Evolutionary conservation across 257 asterid species (phyloP).

Genomic region (Petrea volubilis): DNA sequence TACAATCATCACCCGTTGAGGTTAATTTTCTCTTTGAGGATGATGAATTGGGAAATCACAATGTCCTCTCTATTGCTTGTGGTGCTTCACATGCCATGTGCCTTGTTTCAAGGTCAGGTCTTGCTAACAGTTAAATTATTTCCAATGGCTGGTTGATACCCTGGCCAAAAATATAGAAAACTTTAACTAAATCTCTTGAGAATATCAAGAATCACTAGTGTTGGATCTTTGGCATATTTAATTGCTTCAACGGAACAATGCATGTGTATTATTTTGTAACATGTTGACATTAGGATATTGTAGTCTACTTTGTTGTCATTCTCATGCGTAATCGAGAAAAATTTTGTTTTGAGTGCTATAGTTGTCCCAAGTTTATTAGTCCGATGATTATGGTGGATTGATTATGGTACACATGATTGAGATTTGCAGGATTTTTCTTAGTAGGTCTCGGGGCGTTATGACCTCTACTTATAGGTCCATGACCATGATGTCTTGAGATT

Average conservation of each 20-base stretch:
- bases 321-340: neutral
- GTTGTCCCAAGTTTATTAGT: neutral
- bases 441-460: neutral
- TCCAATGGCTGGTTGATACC: neutral
- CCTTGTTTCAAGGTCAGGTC: slow-evolving; percentile 63
- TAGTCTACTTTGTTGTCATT: neutral
- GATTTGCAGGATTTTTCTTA: neutral
- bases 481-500: neutral
- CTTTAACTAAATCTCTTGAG: neutral
- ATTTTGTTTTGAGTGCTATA: neutral
- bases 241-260: neutral
- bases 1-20: slow-evolving; percentile 75
- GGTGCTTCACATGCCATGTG: slow-evolving; percentile 98
- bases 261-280: neutral
- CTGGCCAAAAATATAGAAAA: neutral
- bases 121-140: slow-evolving; percentile 18
- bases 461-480: neutral
- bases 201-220: neutral
- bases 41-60: slow-evolving; percentile 61
- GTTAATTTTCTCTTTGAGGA: slow-evolving; percentile 76
- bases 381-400: neutral
- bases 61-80: slow-evolving; percentile 63
- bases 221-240: neutral
- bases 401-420: neutral
- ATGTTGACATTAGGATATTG: neutral